phyloP scores from a whole-genome alignment of 108 stramenopile species.

The Fistulifera solaris region DNA sequence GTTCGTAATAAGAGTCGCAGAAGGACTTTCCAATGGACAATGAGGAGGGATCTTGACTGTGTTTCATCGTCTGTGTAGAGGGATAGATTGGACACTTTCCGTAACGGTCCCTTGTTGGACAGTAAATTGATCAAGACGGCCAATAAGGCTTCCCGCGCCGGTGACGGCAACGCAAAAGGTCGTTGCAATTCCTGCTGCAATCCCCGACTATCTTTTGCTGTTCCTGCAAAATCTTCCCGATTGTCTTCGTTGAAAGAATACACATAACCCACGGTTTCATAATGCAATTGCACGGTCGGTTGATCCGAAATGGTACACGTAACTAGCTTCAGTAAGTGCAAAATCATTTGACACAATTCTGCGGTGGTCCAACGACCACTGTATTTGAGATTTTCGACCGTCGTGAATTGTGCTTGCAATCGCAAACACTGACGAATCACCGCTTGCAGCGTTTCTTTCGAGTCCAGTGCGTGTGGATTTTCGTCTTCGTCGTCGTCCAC shows the following conservation, averaged over 20 bases:
- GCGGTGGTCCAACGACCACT: conserved; percentile 38
- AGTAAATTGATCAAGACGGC: conserved; percentile 51
- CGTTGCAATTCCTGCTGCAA: conserved; percentile 14
- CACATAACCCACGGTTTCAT: conserved; percentile 50
- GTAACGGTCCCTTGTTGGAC: conserved; percentile 60
- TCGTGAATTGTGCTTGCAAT: conserved; percentile 51
- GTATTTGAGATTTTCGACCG: conserved; percentile 55
- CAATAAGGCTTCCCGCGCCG: conserved; percentile 61
- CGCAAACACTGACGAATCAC: conserved; percentile 32
- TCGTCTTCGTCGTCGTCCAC: conserved; percentile 21
- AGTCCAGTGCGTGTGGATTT: not conserved
- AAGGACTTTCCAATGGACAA: conserved; percentile 61
- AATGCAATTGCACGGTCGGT: conserved; percentile 16
- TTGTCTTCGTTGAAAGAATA: conserved; percentile 7
- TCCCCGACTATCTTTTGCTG: conserved; percentile 8
- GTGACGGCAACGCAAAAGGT: conserved; percentile 63
- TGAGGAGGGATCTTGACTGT: conserved; percentile 25
- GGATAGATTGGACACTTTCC: conserved; percentile 65
- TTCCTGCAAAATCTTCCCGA: not conserved
- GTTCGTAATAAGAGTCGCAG: conserved; percentile 68
- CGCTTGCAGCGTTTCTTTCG: not conserved
- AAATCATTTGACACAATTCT: conserved; percentile 47
- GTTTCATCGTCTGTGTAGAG: conserved; percentile 18
- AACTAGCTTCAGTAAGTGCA: conserved; percentile 56
- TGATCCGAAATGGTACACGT: conserved; percentile 40